Evolutionary conservation across 2,329 filamentous ascomycete genomes (phyloP).

Genomic region (Ophiostoma sp.): DNA sequence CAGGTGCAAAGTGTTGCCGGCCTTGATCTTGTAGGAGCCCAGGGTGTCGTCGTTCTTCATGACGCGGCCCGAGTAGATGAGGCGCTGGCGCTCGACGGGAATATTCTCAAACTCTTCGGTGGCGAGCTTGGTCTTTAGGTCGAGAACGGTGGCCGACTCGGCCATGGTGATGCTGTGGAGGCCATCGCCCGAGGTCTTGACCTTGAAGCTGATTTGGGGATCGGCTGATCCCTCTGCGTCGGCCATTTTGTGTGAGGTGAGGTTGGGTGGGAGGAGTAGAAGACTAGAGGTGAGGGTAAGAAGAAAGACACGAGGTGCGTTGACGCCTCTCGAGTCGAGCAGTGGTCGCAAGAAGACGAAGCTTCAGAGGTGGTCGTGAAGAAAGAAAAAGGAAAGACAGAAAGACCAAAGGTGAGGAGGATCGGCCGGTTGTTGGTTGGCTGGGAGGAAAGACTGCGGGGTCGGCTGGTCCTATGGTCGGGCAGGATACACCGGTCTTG

Average conservation of each 20-base stretch:
- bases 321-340: background rate
- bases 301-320: background rate
- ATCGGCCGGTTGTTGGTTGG: background rate
- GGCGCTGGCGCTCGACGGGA: constrained; percentile 81
- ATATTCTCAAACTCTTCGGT: constrained; percentile 81
- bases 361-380: background rate
- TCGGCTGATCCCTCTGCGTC: constrained; percentile 65
- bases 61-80: constrained; percentile 96
- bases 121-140: constrained; percentile 88
- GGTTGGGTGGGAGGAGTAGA: background rate
- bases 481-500: background rate
- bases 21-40: constrained; percentile 88
- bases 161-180: constrained; percentile 74
- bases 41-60: constrained; percentile 92
- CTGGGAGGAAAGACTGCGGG: constrained; percentile 8
- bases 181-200: constrained; percentile 92
- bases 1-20: constrained; percentile 91
- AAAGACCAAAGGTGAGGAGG: background rate
- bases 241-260: constrained; percentile 52
- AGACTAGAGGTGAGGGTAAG: too few relatives aligned
- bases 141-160: constrained; percentile 72
- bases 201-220: constrained; percentile 86
- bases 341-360: background rate
- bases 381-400: background rate
- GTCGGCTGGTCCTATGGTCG: background rate